Conservation (phyloP, 23 red algal species). For the Pyropia yezoensis region DNA sequence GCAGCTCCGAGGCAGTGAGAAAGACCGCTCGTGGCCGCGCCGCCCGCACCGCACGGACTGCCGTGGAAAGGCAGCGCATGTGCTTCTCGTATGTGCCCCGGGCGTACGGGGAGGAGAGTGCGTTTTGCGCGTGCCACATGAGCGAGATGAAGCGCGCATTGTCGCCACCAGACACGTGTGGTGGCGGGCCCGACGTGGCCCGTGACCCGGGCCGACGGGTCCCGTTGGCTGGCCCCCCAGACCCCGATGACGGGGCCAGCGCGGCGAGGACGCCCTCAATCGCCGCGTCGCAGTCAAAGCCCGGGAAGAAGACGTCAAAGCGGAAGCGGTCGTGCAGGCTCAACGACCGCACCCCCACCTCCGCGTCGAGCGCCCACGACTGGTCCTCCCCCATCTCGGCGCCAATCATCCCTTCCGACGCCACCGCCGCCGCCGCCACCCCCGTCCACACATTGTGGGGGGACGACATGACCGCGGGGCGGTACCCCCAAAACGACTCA, state of each 20-base stretch:
- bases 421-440: conserved; percentile 28
- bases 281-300: conserved; percentile 24
- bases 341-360: conserved; percentile 3
- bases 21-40: conserved; percentile 10
- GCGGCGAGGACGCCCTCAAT: conserved; percentile 13
- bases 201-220: not conserved
- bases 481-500: conserved; percentile 48
- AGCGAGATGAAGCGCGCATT: conserved; percentile 27
- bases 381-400: conserved; percentile 57
- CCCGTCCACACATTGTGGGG: conserved; percentile 60
- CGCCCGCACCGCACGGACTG: conserved; percentile 17
- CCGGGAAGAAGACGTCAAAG: conserved; percentile 60
- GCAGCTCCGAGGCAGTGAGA: conserved; percentile 46
- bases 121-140: conserved; percentile 78
- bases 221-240: too few species aligned
- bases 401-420: conserved; percentile 23
- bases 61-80: conserved; percentile 6
- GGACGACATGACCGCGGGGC: conserved; percentile 41
- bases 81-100: conserved; percentile 8
- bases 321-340: conserved; percentile 39
- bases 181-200: not conserved
- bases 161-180: conserved; percentile 4
- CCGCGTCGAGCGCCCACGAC: conserved; percentile 10
- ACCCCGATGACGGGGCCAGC: not conserved
- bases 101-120: conserved; percentile 29